Percentiles rank a stretch among this genome's conserved stretches.
These are phyloP conservation scores for Colletotrichum cordylinicola DNA, from an alignment of 2,329 filamentous ascomycete genomes.

Conservation along the genomic window DNA sequence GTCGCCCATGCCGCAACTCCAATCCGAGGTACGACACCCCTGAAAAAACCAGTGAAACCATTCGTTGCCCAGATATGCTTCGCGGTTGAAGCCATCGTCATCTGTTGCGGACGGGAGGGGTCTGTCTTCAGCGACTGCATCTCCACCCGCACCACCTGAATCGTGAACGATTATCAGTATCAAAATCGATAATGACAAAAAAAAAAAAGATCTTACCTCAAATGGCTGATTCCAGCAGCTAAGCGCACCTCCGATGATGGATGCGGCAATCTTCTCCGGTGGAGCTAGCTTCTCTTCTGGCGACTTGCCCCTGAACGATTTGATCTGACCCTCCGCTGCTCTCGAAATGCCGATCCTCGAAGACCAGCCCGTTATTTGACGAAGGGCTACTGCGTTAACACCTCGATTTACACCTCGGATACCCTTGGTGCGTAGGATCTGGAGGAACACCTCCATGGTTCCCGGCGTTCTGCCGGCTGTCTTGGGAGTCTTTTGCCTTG, in stretches of 20 bases:
- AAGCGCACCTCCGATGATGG: conserved; percentile 14
- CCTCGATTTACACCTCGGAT: conserved; percentile 19
- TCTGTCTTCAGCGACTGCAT: conserved; percentile 13
- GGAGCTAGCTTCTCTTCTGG: background rate
- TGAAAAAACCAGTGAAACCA: conserved; percentile 3
- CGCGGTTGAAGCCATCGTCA: background rate
- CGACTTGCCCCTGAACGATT: background rate
- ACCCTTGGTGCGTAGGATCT: conserved; percentile 18
- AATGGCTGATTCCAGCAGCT: conserved; percentile 24
- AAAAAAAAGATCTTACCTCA: background rate
- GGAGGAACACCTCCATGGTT: conserved; percentile 14
- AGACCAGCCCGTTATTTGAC: conserved; percentile 23
- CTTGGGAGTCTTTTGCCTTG: background rate
- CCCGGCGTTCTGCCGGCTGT: background rate
- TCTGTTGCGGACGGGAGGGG: background rate
- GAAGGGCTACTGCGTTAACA: conserved; percentile 20
- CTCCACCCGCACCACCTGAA: background rate
- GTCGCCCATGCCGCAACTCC: conserved; percentile 12
- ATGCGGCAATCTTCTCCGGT: conserved; percentile 13
- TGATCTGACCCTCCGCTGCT: conserved; percentile 13
- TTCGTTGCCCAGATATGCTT: conserved; percentile 8
- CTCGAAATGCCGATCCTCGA: conserved; percentile 23
- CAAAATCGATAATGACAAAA: background rate
- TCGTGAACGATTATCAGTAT: background rate
- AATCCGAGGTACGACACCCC: background rate